phyloP scores from a whole-genome alignment of 1,284 basidiomycete genomes.

The Moesziomyces sp. region DNA sequence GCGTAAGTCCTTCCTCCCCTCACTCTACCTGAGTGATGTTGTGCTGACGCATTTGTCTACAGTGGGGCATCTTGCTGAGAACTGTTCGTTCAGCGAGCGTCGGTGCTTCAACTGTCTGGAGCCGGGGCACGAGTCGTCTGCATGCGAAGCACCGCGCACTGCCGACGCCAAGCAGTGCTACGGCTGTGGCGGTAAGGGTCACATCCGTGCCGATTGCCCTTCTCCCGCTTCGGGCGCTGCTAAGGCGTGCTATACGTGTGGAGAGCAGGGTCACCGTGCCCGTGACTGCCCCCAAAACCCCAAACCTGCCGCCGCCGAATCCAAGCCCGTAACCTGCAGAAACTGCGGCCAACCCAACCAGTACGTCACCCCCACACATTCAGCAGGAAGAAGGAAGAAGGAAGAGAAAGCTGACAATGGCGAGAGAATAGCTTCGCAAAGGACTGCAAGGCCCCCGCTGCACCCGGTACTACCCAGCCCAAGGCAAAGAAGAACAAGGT shows the following conservation, averaged over 20 bases:
- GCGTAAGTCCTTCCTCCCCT: too few relatives aligned
- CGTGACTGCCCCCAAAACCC: conserved; percentile 13
- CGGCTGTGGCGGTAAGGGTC: conserved; percentile 46
- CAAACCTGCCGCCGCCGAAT: not conserved
- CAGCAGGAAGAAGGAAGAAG: too few relatives aligned
- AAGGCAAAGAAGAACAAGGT: conserved; percentile 1
- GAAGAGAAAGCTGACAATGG: not conserved
- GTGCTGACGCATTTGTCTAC: not conserved
- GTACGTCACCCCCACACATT: conserved; percentile 4
- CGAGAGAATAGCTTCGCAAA: conserved; percentile 15
- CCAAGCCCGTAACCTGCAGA: conserved; percentile 20
- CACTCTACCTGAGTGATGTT: too few relatives aligned
- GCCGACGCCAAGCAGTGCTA: conserved; percentile 52
- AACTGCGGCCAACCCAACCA: conserved; percentile 40
- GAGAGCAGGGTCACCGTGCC: conserved; percentile 19
- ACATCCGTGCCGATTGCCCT: conserved; percentile 47
- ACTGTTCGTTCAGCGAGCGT: conserved; percentile 46
- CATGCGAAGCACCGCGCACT: conserved; percentile 41
- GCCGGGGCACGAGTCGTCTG: conserved; percentile 42
- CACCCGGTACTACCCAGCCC: not conserved
- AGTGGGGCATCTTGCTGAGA: conserved; percentile 55
- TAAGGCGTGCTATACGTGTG: conserved; percentile 26
- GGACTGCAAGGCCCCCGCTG: conserved; percentile 32
- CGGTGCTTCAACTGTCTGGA: conserved; percentile 55
- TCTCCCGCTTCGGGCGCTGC: conserved; percentile 1